A percentile compares a stretch with the other conserved stretches of the same genome.
Evolutionary conservation across 2,329 filamentous ascomycete species (phyloP).

Genomic region (Ophiognomonia clavigignenti-juglandacearum): DNA sequence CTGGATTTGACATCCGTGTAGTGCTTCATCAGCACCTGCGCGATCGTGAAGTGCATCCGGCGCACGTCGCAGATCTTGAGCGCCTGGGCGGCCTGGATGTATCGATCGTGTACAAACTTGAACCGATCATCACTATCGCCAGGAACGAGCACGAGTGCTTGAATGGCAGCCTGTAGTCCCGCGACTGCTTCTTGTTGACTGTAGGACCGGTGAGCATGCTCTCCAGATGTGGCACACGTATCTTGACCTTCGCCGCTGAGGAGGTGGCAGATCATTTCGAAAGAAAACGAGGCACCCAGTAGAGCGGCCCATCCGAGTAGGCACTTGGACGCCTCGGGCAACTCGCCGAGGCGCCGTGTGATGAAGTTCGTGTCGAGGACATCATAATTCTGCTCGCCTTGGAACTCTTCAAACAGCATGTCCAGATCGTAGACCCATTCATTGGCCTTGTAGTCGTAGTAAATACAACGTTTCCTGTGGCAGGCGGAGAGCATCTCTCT

Average conservation of each 20-base stretch:
- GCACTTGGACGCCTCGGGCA: slow-evolving; percentile 67
- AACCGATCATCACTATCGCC: slow-evolving; percentile 84
- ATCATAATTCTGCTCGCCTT: slow-evolving; percentile 71
- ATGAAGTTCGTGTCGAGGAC: slow-evolving; percentile 81
- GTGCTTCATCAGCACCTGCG: slow-evolving; percentile 73
- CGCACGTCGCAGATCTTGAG: slow-evolving; percentile 64
- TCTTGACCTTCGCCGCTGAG: slow-evolving; percentile 69
- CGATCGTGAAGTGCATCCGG: slow-evolving; percentile 90
- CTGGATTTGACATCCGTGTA: slow-evolving; percentile 52
- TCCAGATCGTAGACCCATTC: slow-evolving; percentile 85
- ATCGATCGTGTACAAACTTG: slow-evolving; percentile 83
- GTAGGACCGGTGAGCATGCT: slow-evolving; percentile 40
- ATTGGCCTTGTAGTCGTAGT: slow-evolving; percentile 81
- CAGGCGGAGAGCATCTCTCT: slow-evolving; percentile 85
- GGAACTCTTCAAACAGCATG: slow-evolving; percentile 78
- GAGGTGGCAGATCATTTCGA: slow-evolving; percentile 71
- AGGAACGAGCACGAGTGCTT: slow-evolving; percentile 74
- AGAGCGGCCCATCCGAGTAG: slow-evolving; percentile 85
- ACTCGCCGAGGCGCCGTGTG: slow-evolving; percentile 68
- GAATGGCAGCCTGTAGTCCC: slow-evolving; percentile 77
- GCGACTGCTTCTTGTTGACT: slow-evolving; percentile 65
- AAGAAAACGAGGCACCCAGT: slow-evolving; percentile 78
- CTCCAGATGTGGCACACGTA: slow-evolving; percentile 25
- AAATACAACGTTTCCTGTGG: slow-evolving; percentile 77
- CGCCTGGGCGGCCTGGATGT: slow-evolving; percentile 67